Evolutionary conservation across 305 asterid genomes (phyloP), one percentile per base, ranked within the genome.

Genomic region (Fraxinus platypoda): DNA sequence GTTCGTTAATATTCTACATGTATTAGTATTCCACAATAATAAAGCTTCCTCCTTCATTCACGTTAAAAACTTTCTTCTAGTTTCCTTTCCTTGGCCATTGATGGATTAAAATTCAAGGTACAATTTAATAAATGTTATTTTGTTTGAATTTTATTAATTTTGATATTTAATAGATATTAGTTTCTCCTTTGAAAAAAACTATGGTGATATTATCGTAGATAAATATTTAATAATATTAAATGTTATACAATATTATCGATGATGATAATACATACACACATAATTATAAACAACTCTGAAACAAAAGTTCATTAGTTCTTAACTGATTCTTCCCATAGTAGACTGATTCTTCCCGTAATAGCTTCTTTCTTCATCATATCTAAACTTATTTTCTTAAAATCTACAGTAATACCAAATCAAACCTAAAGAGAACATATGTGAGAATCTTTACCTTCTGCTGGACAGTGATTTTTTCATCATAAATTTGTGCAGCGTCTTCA

Each of bases 401-500:
- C 15, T 64, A 23, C 35, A 0, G 7, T 3, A 25, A 25, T 23
- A 25, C 31, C 17, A 25, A 64, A 64, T 26, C 33, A 23, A 25
- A 17, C 34, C 33, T 25, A 23, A 62, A 23, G 71, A 23, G 6
- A 28, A 28, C 33, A 28, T 28, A 28, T 13, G 8, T 26, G 74
- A 68, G 74, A 13, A 26, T 68, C 38, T 52, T 64, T 84, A 96
- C 98, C 98, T 93, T 94, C 90, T 93, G 89, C 80, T 93, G 97
- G 59, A 81, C 92, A 68, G 98, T 73, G 84, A 91, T 85, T 37
- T 88, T 89, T 81, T 90, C 91, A 87, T 94, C 97, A 87, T 89
- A 93, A 79, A 92, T 86, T 84, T 94, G 95, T 1, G 90, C 94
- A 80, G 97, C 94, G 85, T 95, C 99, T 80, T 85, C 89, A 3